A percentile compares a stretch with the other conserved stretches of the same genome.
Evolutionary conservation across 805 yeast genomes (phyloP).

Genomic region (Komagataella populi): DNA sequence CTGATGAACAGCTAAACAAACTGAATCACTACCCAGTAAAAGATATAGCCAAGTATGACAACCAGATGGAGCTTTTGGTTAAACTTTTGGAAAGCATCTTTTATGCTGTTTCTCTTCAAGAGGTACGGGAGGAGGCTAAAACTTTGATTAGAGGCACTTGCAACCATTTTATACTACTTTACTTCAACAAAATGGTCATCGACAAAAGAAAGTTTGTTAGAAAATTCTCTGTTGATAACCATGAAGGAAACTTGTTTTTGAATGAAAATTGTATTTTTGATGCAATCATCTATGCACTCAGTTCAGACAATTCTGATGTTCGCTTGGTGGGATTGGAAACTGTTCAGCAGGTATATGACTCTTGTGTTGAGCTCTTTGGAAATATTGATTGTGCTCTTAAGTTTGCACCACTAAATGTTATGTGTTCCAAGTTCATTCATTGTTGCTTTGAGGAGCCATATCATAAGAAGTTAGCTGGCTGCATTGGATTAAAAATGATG

Average conservation of each 20-base stretch:
- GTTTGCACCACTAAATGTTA: slow-evolving; percentile 61
- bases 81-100: slow-evolving; percentile 59
- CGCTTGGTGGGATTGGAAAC: slow-evolving; percentile 59
- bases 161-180: slow-evolving; percentile 67
- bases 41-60: slow-evolving; percentile 34
- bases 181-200: slow-evolving; percentile 59
- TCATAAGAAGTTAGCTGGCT: slow-evolving; percentile 80
- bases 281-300: slow-evolving; percentile 68
- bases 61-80: slow-evolving; percentile 53
- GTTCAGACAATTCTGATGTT: slow-evolving; percentile 61
- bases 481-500: slow-evolving; percentile 66
- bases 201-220: slow-evolving; percentile 57
- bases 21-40: slow-evolving; percentile 26
- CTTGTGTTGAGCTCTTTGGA: slow-evolving; percentile 59
- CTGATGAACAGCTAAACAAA: slow-evolving; percentile 7
- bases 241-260: slow-evolving; percentile 63
- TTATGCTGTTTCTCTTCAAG: slow-evolving; percentile 64
- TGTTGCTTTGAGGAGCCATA: slow-evolving; percentile 84
- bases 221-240: slow-evolving; percentile 60
- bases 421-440: slow-evolving; percentile 78
- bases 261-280: slow-evolving; percentile 59
- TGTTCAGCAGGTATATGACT: slow-evolving; percentile 43
- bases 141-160: slow-evolving; percentile 50
- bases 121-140: slow-evolving; percentile 54
- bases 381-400: slow-evolving; percentile 47